Evolutionary conservation across 2,329 filamentous ascomycete species (phyloP), one percentile per base, ranked within the genome.

Genomic region (Fusarium bulbicola): DNA sequence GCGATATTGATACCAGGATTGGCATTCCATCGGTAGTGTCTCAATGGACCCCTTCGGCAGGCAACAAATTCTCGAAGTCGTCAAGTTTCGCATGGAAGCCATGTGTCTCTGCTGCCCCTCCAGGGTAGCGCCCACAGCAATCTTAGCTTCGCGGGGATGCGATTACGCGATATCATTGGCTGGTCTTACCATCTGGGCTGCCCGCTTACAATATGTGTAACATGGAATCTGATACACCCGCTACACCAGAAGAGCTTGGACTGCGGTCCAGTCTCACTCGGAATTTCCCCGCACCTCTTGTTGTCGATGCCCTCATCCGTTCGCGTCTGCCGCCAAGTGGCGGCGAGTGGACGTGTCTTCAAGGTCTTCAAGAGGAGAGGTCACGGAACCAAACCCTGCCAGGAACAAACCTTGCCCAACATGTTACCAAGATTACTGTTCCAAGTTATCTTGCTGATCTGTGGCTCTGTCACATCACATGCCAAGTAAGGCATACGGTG

Each of bases 231-330:
- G 63, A 62, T 65, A 73, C 34, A 49, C 34, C 52, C 36, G 24
- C 56, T 50, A 59, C 46, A 59, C 53, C 62, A 67, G 37, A 45
- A 43, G 28, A 32, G 39, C 43, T 67, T 36, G 37, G 68, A 30
- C 54, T 40, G 26, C 50, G 42, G 57, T 54, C 66, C 39, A 42
- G 61, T 66, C 50, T 65, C 54, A 60, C 47, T 57, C 67, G 54
- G 50, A 72, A 63, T 43, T 70, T 66, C 66, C 63, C 70, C 74
- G 74, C 70, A 67, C 66, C 63, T 74, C 60, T 61, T 43, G 57
- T 67, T 66, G 54, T 59, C 52, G 59, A 68, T 67, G 40, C 58
- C 36, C 40, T 64, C 66, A 47, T 46, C 18, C 24, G 30, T 43
- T 61, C 26, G 36, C 32, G 26, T 42, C 32, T 47, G 42, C 21